Conservation (phyloP, 2,329 filamentous ascomycete species). For the Neopestalotiopsis sp. region DNA sequence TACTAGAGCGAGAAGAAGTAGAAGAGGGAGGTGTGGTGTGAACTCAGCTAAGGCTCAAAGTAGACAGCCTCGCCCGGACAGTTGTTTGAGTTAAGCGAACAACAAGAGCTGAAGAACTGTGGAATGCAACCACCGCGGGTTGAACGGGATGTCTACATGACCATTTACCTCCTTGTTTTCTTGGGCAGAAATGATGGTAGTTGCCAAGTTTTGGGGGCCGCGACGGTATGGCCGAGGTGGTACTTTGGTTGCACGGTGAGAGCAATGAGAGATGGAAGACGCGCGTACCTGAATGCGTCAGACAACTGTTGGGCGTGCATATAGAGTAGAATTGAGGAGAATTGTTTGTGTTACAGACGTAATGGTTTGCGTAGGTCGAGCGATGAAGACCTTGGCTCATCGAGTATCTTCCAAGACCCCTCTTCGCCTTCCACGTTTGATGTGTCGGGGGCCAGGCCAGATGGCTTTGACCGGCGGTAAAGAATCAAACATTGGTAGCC, state of each 20-base stretch:
- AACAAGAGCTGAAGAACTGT: not conserved
- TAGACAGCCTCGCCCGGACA: not conserved
- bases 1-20: too few species aligned
- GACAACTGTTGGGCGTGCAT: not conserved
- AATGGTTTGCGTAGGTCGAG: not conserved
- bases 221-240: not conserved
- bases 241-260: not conserved
- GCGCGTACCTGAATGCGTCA: not conserved
- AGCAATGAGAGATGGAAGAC: not conserved
- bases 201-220: not conserved
- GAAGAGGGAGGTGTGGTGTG: not conserved
- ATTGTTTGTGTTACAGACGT: not conserved
- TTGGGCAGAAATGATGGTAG: not conserved
- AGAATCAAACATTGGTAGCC: not conserved
- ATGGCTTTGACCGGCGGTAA: not conserved
- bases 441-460: not conserved
- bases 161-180: not conserved
- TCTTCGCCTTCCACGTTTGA: not conserved
- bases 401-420: not conserved
- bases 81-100: not conserved
- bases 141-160: not conserved
- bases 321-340: not conserved
- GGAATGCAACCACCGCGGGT: not conserved
- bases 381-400: not conserved
- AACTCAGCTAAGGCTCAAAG: not conserved